Conservation (phyloP, 139 green algal species). For the Nannochloris sp. region DNA sequence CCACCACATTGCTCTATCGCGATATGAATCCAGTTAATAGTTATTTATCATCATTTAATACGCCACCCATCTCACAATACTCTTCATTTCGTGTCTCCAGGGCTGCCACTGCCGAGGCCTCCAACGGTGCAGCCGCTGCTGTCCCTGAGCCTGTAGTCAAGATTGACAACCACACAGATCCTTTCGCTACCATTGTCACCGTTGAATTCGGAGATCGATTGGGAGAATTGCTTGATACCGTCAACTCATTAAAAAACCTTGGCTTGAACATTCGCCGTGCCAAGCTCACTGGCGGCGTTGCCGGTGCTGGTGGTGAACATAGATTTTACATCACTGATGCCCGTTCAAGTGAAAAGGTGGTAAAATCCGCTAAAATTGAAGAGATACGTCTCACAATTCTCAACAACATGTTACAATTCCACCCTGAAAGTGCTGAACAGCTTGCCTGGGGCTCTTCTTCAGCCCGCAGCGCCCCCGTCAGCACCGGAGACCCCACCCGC, state of each 20-base stretch:
- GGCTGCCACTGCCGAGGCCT: background rate
- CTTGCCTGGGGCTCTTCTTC: conserved; percentile 20
- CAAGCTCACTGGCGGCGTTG: conserved; percentile 48
- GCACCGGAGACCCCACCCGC: conserved; percentile 27
- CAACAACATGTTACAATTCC: conserved; percentile 69
- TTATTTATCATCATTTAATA: no score
- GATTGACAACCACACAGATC: conserved; percentile 86
- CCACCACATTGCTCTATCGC: no score
- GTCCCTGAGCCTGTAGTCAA: conserved; percentile 50
- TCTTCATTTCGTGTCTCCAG: background rate
- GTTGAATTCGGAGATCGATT: conserved; percentile 74
- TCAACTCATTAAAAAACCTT: conserved; percentile 73
- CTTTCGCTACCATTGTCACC: conserved; percentile 78
- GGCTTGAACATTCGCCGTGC: conserved; percentile 82
- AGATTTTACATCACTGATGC: conserved; percentile 85
- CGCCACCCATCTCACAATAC: background rate
- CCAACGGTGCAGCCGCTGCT: conserved; percentile 2
- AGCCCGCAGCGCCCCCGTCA: background rate
- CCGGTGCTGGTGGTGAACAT: conserved; percentile 18
- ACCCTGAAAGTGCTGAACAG: conserved; percentile 61
- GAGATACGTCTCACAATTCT: conserved; percentile 90
- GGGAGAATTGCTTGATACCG: conserved; percentile 82
- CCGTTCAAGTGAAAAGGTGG: conserved; percentile 70
- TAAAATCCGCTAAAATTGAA: conserved; percentile 73
- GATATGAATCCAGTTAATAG: no score